Percentiles rank a stretch among this genome's conserved stretches.
phyloP scores from a whole-genome alignment of 306 rosid species.

The Vicia faba region DNA sequence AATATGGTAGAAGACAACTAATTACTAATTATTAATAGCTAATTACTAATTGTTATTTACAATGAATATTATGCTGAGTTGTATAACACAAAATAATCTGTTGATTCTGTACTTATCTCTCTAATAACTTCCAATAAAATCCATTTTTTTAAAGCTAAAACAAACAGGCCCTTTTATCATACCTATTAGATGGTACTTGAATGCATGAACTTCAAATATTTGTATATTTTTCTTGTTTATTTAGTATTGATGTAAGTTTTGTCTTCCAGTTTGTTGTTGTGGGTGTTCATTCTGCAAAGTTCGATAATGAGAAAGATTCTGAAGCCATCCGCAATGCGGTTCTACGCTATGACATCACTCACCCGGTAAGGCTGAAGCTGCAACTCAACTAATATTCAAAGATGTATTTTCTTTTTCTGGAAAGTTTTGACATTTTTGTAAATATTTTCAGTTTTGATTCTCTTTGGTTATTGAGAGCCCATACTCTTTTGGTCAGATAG shows the following conservation, averaged over 20 bases:
- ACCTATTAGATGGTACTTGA: constrained; percentile 23
- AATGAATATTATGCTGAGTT: too few relatives aligned
- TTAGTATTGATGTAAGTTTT: constrained; percentile 35
- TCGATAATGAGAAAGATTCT: constrained; percentile 94
- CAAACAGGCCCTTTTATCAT: too few relatives aligned
- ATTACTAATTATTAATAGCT: too few relatives aligned
- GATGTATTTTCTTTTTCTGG: not conserved
- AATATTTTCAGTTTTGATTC: constrained; percentile 25
- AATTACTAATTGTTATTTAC: too few relatives aligned
- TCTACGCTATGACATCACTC: constrained; percentile 85
- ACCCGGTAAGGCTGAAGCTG: constrained; percentile 69
- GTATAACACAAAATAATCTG: too few relatives aligned
- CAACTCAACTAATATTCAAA: constrained; percentile 26
- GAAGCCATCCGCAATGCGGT: constrained; percentile 98
- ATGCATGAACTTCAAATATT: constrained; percentile 20
- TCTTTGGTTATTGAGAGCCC: constrained; percentile 1
- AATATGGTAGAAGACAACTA: too few relatives aligned
- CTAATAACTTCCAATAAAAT: too few relatives aligned
- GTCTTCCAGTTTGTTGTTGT: constrained; percentile 75
- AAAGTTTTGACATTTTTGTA: constrained; percentile 1
- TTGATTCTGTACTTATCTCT: too few relatives aligned
- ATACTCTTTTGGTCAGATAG: not conserved
- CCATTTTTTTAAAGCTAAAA: too few relatives aligned
- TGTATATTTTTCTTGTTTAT: constrained; percentile 8
- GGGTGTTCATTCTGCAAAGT: constrained; percentile 98